Evolutionary conservation across 208 protist species (phyloP), one percentile per base, ranked within the genome.

Genomic region (Zelonia costaricensis): DNA sequence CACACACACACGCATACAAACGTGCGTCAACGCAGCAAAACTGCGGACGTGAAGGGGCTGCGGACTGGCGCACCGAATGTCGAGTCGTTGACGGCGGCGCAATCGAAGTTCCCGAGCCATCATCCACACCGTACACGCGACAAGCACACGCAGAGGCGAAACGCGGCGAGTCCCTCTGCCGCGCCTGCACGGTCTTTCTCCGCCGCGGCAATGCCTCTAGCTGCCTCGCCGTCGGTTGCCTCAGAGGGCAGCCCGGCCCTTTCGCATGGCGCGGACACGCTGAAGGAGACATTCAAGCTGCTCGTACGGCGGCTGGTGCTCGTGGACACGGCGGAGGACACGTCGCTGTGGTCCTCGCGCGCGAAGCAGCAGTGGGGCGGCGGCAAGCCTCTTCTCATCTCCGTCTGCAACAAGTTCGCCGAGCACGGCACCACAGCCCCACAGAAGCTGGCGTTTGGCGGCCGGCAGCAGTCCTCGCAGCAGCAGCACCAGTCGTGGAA

Each of bases 241-340:
- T 31, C 60, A 9, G 44, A 23, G 22, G 40, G 42, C 39, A 23
- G 22, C 38, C 35, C 56, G 4, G 60, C 47, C 42, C 27, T 23
- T 7, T 22, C 44, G 4, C 36, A 20, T 22, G 47, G 47, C 10
- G n/a, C 31, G 1, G 45, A 67, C 16, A 10, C 47, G 1, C 35
- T 18, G n/a, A 18, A 16, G 5, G 70, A 80, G 54, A 75, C 58
- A 44, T 90, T 83, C 68, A 86, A 65, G 31, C 55, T 93, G 33
- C 62, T 62, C 38, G 72, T 94, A 18, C 66, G 36, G 8, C 80
- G 85, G 31, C 76, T 95, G n/a, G 76, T 77, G 35, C 69, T 95
- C 39, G 79, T 92, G 30, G 88, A 95, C 53, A 95, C 88, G 20
- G 85, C 83, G 13, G 88, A 95, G 72, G 88, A 92, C 49, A 77